Conservation (phyloP, 225 moss, liverwort and hornwort genomes). For the Pleurozium schreberi region DNA sequence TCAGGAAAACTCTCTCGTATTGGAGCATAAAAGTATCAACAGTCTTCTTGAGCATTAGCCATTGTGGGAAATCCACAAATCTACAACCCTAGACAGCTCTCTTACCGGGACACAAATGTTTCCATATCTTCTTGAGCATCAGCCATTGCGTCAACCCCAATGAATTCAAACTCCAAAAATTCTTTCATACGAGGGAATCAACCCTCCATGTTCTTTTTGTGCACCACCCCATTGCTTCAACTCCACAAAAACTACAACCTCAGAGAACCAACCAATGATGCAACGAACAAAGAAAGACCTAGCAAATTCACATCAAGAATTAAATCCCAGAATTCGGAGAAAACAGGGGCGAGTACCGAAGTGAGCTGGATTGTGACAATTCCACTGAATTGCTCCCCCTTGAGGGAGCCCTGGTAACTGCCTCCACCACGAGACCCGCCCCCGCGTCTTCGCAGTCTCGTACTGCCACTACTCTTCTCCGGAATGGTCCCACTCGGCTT, state of each 20-base stretch:
- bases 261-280: not conserved
- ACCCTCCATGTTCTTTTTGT: not conserved
- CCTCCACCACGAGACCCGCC: not conserved
- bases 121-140: not conserved
- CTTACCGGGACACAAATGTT: not conserved
- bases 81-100: not conserved
- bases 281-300: not conserved
- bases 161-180: not conserved
- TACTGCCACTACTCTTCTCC: not conserved
- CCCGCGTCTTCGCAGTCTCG: not conserved
- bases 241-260: not conserved
- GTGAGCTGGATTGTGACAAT: conserved; percentile 60
- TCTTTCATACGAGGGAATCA: not conserved
- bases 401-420: not conserved
- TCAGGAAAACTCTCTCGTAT: not conserved
- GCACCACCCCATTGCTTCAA: not conserved
- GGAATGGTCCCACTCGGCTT: not conserved
- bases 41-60: not conserved
- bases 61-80: not conserved
- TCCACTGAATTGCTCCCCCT: conserved; percentile 66
- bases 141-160: not conserved
- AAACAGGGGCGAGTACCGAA: conserved; percentile 25
- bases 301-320: not conserved
- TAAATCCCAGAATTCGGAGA: not conserved
- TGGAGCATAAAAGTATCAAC: not conserved